phyloP scores from a whole-genome alignment of 495 filamentous ascomycete genomes.

The Glonium stellatum region DNA sequence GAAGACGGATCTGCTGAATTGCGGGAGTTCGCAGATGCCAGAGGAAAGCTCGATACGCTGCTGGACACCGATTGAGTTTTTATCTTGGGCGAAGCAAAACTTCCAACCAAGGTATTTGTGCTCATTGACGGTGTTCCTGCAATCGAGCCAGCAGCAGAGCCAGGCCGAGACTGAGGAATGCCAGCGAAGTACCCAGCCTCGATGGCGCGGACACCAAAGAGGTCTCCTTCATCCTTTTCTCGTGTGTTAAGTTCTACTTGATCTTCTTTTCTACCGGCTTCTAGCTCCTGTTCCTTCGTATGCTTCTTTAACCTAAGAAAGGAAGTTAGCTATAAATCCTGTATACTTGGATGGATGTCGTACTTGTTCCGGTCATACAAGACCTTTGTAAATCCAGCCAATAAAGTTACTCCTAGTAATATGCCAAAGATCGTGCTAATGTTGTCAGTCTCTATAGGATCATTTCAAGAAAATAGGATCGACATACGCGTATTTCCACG shows the following conservation, averaged over 20 bases:
- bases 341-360: not conserved
- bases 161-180: conserved; percentile 41
- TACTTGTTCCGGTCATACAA: conserved; percentile 33
- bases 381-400: conserved; percentile 32
- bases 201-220: conserved; percentile 42
- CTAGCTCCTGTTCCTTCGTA: conserved; percentile 14
- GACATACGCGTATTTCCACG: conserved; percentile 2
- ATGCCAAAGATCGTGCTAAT: conserved; percentile 17
- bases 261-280: conserved; percentile 24
- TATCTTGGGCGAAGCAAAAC: conserved; percentile 10
- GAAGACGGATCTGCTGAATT: conserved; percentile 3
- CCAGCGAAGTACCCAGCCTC: conserved; percentile 43
- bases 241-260: conserved; percentile 34
- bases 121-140: conserved; percentile 14
- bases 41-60: conserved; percentile 24
- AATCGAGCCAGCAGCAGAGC: conserved; percentile 28
- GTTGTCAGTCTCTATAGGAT: not conserved
- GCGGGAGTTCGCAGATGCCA: conserved; percentile 11
- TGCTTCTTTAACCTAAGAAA: conserved; percentile 26
- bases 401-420: conserved; percentile 29
- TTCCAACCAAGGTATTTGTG: conserved; percentile 17
- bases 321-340: not conserved
- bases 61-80: conserved; percentile 8
- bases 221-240: conserved; percentile 42
- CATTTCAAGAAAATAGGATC: not conserved